Conservation (phyloP, 495 filamentous ascomycete genomes). For the Astrocystis sublimbata region DNA sequence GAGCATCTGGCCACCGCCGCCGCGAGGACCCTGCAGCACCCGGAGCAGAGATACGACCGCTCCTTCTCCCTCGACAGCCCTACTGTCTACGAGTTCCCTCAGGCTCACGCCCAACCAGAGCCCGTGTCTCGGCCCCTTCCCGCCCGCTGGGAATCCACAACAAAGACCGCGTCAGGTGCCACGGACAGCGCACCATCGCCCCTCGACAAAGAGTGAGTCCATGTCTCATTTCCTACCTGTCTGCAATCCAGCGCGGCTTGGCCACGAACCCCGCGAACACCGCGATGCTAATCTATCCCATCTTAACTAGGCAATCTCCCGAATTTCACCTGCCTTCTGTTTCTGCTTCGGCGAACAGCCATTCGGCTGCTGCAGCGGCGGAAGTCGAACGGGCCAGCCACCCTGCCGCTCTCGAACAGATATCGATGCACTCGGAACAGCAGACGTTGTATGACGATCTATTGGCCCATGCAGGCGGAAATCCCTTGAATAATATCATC, state of each 20-base stretch:
- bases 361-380: conserved; percentile 31
- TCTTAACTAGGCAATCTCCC: conserved; percentile 31
- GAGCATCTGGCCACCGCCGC: conserved; percentile 38
- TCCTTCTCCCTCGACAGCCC: conserved; percentile 57
- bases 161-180: conserved; percentile 7
- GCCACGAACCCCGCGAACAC: conserved; percentile 1
- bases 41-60: conserved; percentile 51
- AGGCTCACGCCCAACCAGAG: conserved; percentile 22
- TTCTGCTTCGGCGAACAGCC: conserved; percentile 18
- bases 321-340: conserved; percentile 25
- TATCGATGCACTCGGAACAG: conserved; percentile 27
- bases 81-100: conserved; percentile 57
- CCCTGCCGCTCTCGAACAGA: conserved; percentile 43
- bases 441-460: conserved; percentile 35
- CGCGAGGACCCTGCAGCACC: conserved; percentile 38
- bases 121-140: conserved; percentile 8
- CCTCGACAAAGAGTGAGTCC: conserved; percentile 30
- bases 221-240: conserved; percentile 27
- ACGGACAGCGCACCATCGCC: conserved; percentile 14
- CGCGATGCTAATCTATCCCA: conserved; percentile 26
- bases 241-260: conserved; percentile 22
- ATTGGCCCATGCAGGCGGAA: conserved; percentile 40
- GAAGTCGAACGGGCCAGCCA: conserved; percentile 34
- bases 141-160: conserved; percentile 23
- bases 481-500: conserved; percentile 37